Percentiles rank a stretch among this genome's conserved stretches.
These are phyloP conservation scores for Ganoderma lucidum DNA, from an alignment of 1,284 basidiomycete genomes.

Conservation along the genomic window DNA sequence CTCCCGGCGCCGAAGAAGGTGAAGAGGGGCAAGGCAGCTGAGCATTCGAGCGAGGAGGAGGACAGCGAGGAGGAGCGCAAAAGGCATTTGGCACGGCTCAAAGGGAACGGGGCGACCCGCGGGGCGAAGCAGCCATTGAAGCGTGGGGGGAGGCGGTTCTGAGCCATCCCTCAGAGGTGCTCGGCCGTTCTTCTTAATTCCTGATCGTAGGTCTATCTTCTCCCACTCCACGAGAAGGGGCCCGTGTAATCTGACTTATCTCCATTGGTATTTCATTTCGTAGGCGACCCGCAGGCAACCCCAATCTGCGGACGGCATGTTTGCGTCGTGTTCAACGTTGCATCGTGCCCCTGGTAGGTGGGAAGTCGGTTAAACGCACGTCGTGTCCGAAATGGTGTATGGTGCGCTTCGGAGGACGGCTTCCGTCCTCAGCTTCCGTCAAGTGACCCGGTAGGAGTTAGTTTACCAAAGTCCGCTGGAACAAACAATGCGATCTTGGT, in stretches of 20 bases:
- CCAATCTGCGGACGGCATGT: slow-evolving; percentile 26
- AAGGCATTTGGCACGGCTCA: slow-evolving; percentile 48
- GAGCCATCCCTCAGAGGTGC: slow-evolving; percentile 33
- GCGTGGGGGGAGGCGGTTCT: slow-evolving; percentile 77
- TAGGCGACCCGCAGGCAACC: slow-evolving; percentile 15
- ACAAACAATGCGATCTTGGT: not conserved
- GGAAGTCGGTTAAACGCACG: slow-evolving; percentile 25
- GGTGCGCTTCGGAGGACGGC: slow-evolving; percentile 13
- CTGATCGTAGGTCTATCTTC: slow-evolving; percentile 24
- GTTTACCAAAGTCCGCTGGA: slow-evolving; percentile 23
- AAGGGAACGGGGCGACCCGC: slow-evolving; percentile 43
- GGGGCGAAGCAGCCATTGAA: slow-evolving; percentile 76
- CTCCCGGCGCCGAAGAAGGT: slow-evolving; percentile 57
- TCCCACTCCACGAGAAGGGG: slow-evolving; percentile 21
- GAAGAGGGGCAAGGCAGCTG: slow-evolving; percentile 43
- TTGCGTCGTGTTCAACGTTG: slow-evolving; percentile 31
- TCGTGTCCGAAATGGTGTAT: slow-evolving; percentile 17
- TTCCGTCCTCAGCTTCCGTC: slow-evolving; percentile 23
- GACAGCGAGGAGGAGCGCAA: slow-evolving; percentile 64
- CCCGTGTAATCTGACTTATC: slow-evolving; percentile 20
- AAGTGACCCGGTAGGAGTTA: slow-evolving; percentile 30
- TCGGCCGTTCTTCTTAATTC: not conserved
- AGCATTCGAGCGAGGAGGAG: slow-evolving; percentile 52
- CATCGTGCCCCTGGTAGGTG: slow-evolving; percentile 19
- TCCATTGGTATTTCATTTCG: slow-evolving; percentile 8